These are phyloP conservation scores for Cerioporus squamosus DNA, from an alignment of 1,284 basidiomycete species.

Conservation along the genomic window DNA sequence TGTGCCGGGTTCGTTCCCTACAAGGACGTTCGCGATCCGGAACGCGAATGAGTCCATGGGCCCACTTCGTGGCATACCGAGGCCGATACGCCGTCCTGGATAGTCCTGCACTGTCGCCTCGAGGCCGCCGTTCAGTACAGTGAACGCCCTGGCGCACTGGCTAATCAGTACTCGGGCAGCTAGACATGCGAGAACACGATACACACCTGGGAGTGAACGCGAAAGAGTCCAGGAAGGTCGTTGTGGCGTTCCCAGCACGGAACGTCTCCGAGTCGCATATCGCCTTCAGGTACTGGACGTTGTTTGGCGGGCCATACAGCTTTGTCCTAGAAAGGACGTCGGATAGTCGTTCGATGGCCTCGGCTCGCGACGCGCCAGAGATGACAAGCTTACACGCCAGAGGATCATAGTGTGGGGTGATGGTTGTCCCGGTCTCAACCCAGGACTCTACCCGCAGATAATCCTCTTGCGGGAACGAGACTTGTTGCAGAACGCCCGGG, in stretches of 20 bases:
- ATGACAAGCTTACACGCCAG: slow-evolving; percentile 61
- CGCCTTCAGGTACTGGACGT: slow-evolving; percentile 53
- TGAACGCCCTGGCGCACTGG: slow-evolving; percentile 48
- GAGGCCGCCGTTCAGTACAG: slow-evolving; percentile 60
- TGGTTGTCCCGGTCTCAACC: slow-evolving; percentile 52
- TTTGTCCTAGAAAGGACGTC: slow-evolving; percentile 41
- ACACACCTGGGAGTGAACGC: slow-evolving; percentile 46
- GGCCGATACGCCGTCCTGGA: slow-evolving; percentile 58
- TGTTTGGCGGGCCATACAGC: slow-evolving; percentile 59
- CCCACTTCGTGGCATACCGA: slow-evolving; percentile 71
- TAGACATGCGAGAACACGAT: not conserved
- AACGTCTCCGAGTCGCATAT: slow-evolving; percentile 50
- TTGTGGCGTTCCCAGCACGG: slow-evolving; percentile 50
- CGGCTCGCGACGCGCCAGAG: slow-evolving; percentile 42
- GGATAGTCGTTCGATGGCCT: slow-evolving; percentile 45
- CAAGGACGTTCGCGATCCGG: slow-evolving; percentile 62
- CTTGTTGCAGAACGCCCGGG: slow-evolving; percentile 65
- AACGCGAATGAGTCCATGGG: slow-evolving; percentile 70
- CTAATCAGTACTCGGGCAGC: slow-evolving; percentile 1
- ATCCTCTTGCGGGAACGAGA: slow-evolving; percentile 44
- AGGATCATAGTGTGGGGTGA: slow-evolving; percentile 64
- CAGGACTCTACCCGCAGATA: slow-evolving; percentile 63
- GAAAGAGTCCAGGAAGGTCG: slow-evolving; percentile 58
- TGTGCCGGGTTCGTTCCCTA: slow-evolving; percentile 54
- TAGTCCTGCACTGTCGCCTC: slow-evolving; percentile 70